Evolutionary conservation across 2,329 filamentous ascomycete genomes (phyloP), one percentile per base, ranked within the genome.

Genomic region (Claviceps monticola): DNA sequence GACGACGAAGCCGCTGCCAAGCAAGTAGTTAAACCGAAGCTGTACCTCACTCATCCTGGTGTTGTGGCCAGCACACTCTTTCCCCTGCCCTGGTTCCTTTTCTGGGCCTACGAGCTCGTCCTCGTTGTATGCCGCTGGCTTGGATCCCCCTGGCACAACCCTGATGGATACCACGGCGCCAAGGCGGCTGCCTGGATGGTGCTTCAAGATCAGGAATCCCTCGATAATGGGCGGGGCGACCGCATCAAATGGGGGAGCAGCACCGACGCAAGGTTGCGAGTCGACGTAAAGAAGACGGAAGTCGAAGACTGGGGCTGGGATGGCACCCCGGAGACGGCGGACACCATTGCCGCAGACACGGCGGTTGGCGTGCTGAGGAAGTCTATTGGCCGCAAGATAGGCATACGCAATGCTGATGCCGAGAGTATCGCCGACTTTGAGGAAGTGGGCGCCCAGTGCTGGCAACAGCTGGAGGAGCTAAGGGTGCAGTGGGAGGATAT

Each of bases 91-190:
- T 74, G 76, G 57, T 72, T 89, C 57, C 74, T 95, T 54, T 78
- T 80, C 56, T 83, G 80, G 64, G 72, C 76, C 55, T 93, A 93
- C 78, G 67, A 79, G 49, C 62, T 78, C 19, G 71, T 78, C 3
- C 83, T 94, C 64, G 83, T 82, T 64, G 44, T 95, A 16, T 80
- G 81, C 14, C 86, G 91, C 56, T 82, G 78, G 71, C 64, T 89
- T 26, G 93, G 93, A 48, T 94, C 87, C 2, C 86, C 86, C 11
- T 98, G 93, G 93, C 91, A 97, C 65, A 75, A 79, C 0, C 74
- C 87, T 48, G 76, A 76, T n/a, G 75, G 83, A 0, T 95, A 95
- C 69, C 76, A 78, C 19, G 90, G 85, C 43, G 88, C 90, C 7
- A 77, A 76, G 47, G 80, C 88, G 0, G 78, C 87, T 5, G 83